These are phyloP conservation scores for Amesomyces nigricolor DNA, from an alignment of 2,329 filamentous ascomycete species.

Conservation along the genomic window DNA sequence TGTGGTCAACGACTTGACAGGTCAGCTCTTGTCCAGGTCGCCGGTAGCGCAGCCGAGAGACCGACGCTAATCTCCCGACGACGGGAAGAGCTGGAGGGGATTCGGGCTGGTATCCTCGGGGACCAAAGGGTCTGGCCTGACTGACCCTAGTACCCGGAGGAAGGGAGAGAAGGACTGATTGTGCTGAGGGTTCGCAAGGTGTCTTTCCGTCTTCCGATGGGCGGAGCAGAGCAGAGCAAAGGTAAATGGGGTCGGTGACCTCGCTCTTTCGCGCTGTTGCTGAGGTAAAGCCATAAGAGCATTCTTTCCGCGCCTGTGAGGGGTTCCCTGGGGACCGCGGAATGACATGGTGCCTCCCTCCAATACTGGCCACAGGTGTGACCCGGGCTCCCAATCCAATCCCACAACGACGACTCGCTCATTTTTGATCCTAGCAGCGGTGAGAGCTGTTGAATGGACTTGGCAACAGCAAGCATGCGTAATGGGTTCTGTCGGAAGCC, in stretches of 20 bases:
- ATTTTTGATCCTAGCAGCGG: background rate
- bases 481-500: background rate
- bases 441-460: constrained; percentile 1
- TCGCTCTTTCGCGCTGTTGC: constrained; percentile 4
- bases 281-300: no score
- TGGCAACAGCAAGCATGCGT: background rate
- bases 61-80: background rate
- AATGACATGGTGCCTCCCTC: background rate
- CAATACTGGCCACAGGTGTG: background rate
- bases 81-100: background rate
- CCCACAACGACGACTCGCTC: background rate
- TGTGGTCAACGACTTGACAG: background rate
- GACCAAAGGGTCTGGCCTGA: background rate
- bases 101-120: background rate
- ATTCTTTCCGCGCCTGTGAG: background rate
- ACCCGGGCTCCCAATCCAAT: background rate
- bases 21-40: background rate
- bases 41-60: constrained; percentile 6
- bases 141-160: background rate
- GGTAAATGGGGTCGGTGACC: background rate
- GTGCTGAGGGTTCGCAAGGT: background rate
- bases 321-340: background rate
- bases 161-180: background rate
- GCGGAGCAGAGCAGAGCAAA: background rate
- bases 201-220: background rate